Base-by-base conservation (phyloP, 306 rosid genomes). In the Ormosia semicastrata region DNA sequence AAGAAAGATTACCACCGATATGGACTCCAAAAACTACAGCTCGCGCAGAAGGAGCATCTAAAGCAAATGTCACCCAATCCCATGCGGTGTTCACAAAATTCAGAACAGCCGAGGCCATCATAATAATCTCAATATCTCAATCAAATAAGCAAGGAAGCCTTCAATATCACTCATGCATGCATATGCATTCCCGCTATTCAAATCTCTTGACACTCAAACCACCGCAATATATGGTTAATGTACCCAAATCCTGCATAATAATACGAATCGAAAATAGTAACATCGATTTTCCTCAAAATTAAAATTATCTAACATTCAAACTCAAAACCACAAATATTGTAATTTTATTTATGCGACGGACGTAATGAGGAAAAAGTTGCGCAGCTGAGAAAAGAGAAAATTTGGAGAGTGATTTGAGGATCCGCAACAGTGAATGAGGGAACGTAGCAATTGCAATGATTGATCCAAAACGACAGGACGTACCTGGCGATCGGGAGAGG, bases 11-110 rank as follows among this genome's bases (percentile, higher is more conserved):
- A 95, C 99, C 99, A 74, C 97, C 89, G 65, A 93, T 90, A 14
- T 91, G 93, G 50, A 90, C 89, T 75, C 99, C 98, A 40, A 89
- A 96, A 81, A 96, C 95, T 54, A 92, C 91, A 65, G 99, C 98
- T 81, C 98, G 83, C 39, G 99, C 92, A 63, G 93, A 91, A 66
- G 99, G 96, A 68, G 90, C 97, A 83, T 92, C 90, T 13, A 91
- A 79, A 73, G 91, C 89, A 37, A 81, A 66, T 7, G 85, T 85
- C 75, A 96, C 88, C 97, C 94, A 87, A 53, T 88, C 86, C 70
- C 90, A 36, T 11, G 97, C 62, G 17, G 90, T 72, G 85, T 93
- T 93, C 15, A 85, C 50, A 72, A 92, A 54, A 10, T 84, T 81
- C 80, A 86, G 13, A 68, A 92, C 76, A 74, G 73, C 43, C 10